Percentiles rank a stretch among this genome's conserved stretches.
These are phyloP conservation scores for Trichoderma simmonsii DNA, from an alignment of 2,329 filamentous ascomycete genomes.

Conservation along the genomic window DNA sequence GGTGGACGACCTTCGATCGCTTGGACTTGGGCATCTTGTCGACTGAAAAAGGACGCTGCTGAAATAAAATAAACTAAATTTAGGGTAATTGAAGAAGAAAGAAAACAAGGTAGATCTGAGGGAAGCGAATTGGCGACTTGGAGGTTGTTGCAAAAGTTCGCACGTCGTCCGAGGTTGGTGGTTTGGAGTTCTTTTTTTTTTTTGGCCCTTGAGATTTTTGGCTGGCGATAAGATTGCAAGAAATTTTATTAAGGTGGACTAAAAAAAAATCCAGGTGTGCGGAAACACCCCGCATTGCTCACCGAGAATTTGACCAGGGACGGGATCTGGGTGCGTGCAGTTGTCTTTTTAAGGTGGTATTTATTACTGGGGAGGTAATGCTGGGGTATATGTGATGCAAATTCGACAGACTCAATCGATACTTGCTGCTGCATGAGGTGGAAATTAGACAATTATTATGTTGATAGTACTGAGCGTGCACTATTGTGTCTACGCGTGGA, in stretches of 20 bases:
- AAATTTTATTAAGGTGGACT: conserved; percentile 29
- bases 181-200: background rate
- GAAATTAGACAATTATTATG: background rate
- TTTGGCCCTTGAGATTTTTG: background rate
- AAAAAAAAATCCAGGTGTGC: conserved; percentile 23
- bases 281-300: conserved; percentile 30
- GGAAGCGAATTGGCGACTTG: background rate
- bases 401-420: background rate
- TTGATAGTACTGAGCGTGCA: background rate
- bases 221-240: conserved; percentile 33
- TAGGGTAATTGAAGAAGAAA: background rate
- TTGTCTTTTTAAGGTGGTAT: background rate
- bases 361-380: background rate
- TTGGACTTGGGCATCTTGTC: conserved; percentile 90
- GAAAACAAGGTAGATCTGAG: background rate
- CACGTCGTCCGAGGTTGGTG: background rate
- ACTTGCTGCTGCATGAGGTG: background rate
- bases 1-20: conserved; percentile 82
- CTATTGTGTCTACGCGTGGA: background rate
- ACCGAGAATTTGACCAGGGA: conserved; percentile 20
- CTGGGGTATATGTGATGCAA: background rate
- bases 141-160: background rate
- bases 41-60: conserved; percentile 20
- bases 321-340: background rate
- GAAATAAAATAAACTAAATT: background rate